phyloP scores from a whole-genome alignment of 495 filamentous ascomycete species.

The Extremus antarcticus region DNA sequence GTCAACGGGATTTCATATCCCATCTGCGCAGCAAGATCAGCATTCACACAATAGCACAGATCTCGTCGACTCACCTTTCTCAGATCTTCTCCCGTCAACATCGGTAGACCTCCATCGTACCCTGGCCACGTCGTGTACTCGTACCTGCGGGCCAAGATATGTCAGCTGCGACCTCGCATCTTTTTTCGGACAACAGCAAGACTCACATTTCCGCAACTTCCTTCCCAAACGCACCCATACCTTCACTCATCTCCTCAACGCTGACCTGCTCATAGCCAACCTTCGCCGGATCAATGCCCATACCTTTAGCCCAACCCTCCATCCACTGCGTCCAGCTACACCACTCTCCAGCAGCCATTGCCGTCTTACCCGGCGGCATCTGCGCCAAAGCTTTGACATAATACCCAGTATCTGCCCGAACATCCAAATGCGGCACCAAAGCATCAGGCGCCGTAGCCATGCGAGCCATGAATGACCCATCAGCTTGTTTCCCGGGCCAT shows the following conservation, averaged over 20 bases:
- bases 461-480: neutral
- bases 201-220: neutral
- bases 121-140: neutral
- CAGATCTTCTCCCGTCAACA: neutral
- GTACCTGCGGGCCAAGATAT: too few relatives aligned
- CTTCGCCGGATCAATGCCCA: neutral
- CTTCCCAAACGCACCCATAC: neutral
- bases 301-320: constrained; percentile 21
- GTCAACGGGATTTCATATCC: constrained; percentile 7
- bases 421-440: constrained; percentile 30
- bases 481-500: neutral
- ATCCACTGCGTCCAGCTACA: constrained; percentile 31
- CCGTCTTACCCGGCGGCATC: constrained; percentile 34
- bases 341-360: constrained; percentile 33
- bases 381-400: constrained; percentile 36
- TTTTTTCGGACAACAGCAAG: too few relatives aligned
- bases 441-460: neutral
- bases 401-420: constrained; percentile 32
- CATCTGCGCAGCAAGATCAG: constrained; percentile 8
- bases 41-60: neutral
- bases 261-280: constrained; percentile 1
- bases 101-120: neutral
- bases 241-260: constrained; percentile 1
- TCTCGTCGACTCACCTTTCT: neutral
- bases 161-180: too few relatives aligned